These are phyloP conservation scores for Penicillium coprophilum DNA, from an alignment of 495 filamentous ascomycete genomes.

Conservation along the genomic window DNA sequence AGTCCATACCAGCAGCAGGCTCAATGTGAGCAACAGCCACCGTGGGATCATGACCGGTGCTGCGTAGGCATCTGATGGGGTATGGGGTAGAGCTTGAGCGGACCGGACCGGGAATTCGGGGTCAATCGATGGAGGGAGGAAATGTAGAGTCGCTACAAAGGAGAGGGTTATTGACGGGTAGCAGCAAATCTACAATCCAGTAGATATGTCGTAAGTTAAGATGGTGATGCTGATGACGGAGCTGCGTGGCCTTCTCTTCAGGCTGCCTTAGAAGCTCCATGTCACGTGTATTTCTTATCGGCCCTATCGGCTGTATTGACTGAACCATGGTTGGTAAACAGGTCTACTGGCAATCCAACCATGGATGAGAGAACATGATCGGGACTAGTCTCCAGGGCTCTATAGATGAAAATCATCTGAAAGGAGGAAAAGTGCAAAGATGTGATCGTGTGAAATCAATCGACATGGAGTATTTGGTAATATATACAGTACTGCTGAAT, in stretches of 20 bases:
- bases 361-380: constrained; percentile 1
- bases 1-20: constrained; percentile 37
- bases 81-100: constrained; percentile 13
- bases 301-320: not conserved
- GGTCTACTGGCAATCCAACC: not conserved
- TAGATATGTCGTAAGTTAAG: constrained; percentile 12
- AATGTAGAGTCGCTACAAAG: not conserved
- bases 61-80: constrained; percentile 36
- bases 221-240: constrained; percentile 19
- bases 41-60: constrained; percentile 40
- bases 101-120: constrained; percentile 20
- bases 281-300: constrained; percentile 39
- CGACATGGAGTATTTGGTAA: not conserved
- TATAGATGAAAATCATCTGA: too few relatives aligned
- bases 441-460: not conserved
- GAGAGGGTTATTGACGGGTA: not conserved
- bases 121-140: constrained; percentile 3
- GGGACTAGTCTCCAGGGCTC: not conserved
- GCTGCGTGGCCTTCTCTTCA: constrained; percentile 33
- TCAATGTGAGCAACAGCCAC: constrained; percentile 42
- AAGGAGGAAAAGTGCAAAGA: too few relatives aligned
- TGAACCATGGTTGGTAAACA: not conserved
- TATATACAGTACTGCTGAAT: constrained; percentile 26
- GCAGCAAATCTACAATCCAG: not conserved
- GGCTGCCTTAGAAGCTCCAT: constrained; percentile 21